phyloP scores from a whole-genome alignment of 805 yeast species.

The Saccharomycopsis synnaedendra region DNA sequence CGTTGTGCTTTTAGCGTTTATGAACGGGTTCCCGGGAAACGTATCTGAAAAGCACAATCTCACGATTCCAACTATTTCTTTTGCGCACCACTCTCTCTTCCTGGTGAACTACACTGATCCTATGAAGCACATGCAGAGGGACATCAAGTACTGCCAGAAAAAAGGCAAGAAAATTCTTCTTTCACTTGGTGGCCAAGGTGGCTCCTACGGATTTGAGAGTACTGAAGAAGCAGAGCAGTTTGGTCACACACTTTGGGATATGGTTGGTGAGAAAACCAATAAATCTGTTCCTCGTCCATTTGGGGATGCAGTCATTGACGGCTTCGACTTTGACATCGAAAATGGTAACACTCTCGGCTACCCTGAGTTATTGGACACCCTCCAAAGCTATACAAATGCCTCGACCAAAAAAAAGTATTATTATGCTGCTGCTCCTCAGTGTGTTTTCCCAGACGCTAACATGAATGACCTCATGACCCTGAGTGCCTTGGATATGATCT shows the following conservation, averaged over 20 bases:
- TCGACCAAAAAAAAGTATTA: conserved; percentile 50
- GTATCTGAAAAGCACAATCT: conserved; percentile 17
- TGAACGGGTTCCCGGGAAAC: conserved; percentile 44
- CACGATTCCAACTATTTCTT: conserved; percentile 16
- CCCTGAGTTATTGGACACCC: conserved; percentile 37
- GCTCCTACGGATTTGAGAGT: conserved; percentile 40
- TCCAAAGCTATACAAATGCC: conserved; percentile 20
- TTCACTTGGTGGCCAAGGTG: conserved; percentile 55
- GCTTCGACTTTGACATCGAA: conserved; percentile 90
- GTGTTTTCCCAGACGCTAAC: conserved; percentile 72
- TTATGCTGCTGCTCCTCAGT: conserved; percentile 87
- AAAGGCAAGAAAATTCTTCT: conserved; percentile 47
- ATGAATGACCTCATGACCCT: conserved; percentile 46
- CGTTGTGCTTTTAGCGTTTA: conserved; percentile 59
- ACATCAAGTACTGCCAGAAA: conserved; percentile 55
- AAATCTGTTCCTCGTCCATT: conserved; percentile 27
- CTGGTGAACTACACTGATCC: conserved; percentile 34
- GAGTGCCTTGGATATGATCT: conserved; percentile 66
- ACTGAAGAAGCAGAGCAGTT: conserved; percentile 40
- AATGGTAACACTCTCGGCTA: conserved; percentile 49
- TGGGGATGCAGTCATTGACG: conserved; percentile 53
- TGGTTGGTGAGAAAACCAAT: conserved; percentile 31
- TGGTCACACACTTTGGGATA: conserved; percentile 42
- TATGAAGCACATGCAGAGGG: conserved; percentile 37
- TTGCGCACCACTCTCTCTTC: conserved; percentile 25